Conservation (phyloP, 108 stramenopile genomes). For the Schizochytrium sp. region DNA sequence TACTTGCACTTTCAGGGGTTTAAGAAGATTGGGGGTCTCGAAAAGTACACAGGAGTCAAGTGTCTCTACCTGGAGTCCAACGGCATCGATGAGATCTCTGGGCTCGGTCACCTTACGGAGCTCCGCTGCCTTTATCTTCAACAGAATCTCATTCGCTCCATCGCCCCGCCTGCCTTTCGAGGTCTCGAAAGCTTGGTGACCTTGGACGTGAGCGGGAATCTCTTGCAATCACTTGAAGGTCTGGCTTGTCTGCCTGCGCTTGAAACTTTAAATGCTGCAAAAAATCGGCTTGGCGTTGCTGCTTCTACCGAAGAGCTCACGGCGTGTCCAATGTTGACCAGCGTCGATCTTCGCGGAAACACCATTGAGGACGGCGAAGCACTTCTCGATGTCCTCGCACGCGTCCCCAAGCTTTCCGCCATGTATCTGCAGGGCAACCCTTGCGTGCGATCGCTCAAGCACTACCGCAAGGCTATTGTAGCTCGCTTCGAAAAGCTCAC, state of each 20-base stretch:
- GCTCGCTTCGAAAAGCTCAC: neutral
- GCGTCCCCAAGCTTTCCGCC: neutral
- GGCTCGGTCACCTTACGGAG: constrained; percentile 2
- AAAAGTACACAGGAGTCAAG: constrained; percentile 8
- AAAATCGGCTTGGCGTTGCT: neutral
- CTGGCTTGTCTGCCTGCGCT: neutral
- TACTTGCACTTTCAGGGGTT: constrained; percentile 8
- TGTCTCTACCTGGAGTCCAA: constrained; percentile 13
- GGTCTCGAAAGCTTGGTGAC: constrained; percentile 14
- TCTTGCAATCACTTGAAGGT: constrained; percentile 1
- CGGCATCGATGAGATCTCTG: neutral
- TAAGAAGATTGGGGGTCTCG: neutral
- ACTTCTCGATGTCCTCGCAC: neutral
- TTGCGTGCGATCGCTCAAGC: neutral
- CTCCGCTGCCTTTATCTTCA: constrained; percentile 45
- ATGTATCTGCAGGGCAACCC: neutral
- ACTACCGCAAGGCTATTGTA: neutral
- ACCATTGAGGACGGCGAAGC: neutral
- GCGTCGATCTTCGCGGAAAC: neutral
- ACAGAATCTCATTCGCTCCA: constrained; percentile 33
- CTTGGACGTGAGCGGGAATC: constrained; percentile 26
- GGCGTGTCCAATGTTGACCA: neutral
- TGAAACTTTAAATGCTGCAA: neutral
- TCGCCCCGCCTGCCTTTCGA: neutral
- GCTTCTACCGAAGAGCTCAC: neutral